A percentile compares a stretch with the other conserved stretches of the same genome.
phyloP scores from a whole-genome alignment of 106 monocot species.

The Dendrobium chrysotoxum region DNA sequence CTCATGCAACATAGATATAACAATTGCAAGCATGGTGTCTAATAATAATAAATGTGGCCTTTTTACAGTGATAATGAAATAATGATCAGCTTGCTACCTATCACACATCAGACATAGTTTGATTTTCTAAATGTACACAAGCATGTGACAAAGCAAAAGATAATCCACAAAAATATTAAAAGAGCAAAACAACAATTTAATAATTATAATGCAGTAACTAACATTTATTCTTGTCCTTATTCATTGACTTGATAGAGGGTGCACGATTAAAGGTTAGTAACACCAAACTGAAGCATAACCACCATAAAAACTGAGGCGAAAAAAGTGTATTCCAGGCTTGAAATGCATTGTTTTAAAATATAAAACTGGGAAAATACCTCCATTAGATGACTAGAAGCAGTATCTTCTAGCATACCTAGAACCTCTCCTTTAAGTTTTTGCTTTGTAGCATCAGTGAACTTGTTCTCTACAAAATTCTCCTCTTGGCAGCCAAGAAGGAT shows the following conservation, averaged over 20 bases:
- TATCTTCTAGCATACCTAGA: constrained; percentile 59
- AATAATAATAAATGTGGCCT: background rate
- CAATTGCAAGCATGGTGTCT: background rate
- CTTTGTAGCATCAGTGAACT: constrained; percentile 25
- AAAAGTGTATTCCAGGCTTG: background rate
- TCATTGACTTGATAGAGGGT: background rate
- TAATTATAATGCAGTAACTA: background rate
- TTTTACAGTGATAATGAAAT: background rate
- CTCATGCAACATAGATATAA: background rate
- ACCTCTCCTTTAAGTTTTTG: constrained; percentile 22
- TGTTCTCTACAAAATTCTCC: constrained; percentile 18
- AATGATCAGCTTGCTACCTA: background rate
- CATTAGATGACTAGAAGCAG: constrained; percentile 81
- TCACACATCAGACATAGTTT: background rate
- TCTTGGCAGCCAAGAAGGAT: constrained; percentile 49
- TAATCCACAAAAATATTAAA: background rate
- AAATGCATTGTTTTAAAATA: background rate
- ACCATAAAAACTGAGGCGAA: background rate
- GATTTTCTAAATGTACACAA: background rate
- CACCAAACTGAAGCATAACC: background rate
- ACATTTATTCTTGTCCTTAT: background rate
- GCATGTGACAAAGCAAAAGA: background rate
- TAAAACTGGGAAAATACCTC: constrained; percentile 47
- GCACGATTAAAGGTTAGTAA: background rate
- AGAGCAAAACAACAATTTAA: background rate